These are phyloP conservation scores for Pichia sp. DNA, from an alignment of 1,139 yeast genomes.

Conservation along the genomic window DNA sequence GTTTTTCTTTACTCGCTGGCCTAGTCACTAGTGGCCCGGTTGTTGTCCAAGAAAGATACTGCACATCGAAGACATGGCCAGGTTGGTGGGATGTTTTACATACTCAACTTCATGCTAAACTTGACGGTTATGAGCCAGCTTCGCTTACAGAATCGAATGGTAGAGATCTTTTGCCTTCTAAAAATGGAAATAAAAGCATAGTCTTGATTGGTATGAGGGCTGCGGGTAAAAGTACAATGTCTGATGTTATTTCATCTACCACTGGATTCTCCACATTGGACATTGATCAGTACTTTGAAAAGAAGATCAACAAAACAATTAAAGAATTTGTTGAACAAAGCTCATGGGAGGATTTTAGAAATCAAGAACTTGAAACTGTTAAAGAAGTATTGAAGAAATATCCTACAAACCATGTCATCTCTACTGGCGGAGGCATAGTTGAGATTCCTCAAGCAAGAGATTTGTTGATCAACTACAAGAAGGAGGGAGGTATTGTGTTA, in stretches of 20 bases:
- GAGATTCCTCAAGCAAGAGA: conserved; percentile 70
- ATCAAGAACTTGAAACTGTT: conserved; percentile 58
- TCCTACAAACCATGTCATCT: conserved; percentile 62
- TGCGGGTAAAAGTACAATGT: conserved; percentile 88
- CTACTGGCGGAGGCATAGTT: conserved; percentile 97
- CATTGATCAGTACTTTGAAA: conserved; percentile 69
- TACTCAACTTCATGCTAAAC: conserved; percentile 55
- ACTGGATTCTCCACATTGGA: conserved; percentile 75
- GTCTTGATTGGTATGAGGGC: conserved; percentile 97
- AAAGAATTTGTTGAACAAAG: conserved; percentile 60
- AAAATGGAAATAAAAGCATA: conserved; percentile 53
- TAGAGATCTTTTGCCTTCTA: conserved; percentile 17
- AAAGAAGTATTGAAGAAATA: conserved; percentile 46
- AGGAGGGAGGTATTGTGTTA: conserved; percentile 69
- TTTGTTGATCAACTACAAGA: conserved; percentile 49
- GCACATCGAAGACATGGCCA: conserved; percentile 99
- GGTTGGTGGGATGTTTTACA: conserved; percentile 98
- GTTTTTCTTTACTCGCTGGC: conserved; percentile 80
- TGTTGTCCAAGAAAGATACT: conserved; percentile 76
- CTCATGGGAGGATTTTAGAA: conserved; percentile 88
- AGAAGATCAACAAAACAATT: conserved; percentile 50
- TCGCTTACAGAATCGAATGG: conserved; percentile 18
- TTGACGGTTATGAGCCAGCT: conserved; percentile 64
- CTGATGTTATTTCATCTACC: conserved; percentile 71
- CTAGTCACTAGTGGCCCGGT: conserved; percentile 49